phyloP scores from a whole-genome alignment of 495 filamentous ascomycete species.

The Echria macrotheca region DNA sequence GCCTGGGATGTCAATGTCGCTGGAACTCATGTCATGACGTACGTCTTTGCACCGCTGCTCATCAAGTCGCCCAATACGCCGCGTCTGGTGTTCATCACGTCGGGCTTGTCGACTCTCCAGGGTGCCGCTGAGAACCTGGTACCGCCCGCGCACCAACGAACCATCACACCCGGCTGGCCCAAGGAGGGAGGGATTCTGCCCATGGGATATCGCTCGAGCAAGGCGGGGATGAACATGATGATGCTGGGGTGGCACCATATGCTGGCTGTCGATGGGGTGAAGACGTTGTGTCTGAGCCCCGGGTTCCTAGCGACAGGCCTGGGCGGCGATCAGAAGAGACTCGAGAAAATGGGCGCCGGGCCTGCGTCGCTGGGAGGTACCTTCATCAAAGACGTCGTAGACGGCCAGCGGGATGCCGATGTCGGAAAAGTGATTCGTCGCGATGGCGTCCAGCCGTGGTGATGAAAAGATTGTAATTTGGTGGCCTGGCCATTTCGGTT shows the following conservation, averaged over 20 bases:
- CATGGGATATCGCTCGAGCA: conserved; percentile 45
- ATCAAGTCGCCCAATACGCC: conserved; percentile 39
- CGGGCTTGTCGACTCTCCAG: conserved; percentile 26
- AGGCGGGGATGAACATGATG: conserved; percentile 62
- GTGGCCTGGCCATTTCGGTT: too few species aligned
- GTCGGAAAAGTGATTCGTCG: conserved; percentile 37
- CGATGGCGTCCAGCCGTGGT: conserved; percentile 19
- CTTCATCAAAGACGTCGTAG: conserved; percentile 40
- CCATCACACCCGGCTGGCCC: conserved; percentile 34
- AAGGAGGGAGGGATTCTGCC: conserved; percentile 33
- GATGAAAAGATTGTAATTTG: too few species aligned
- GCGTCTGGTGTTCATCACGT: conserved; percentile 41
- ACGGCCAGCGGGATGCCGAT: conserved; percentile 46
- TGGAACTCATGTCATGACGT: conserved; percentile 44
- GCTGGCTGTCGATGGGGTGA: conserved; percentile 55
- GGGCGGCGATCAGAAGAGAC: conserved; percentile 13
- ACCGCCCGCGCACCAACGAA: conserved; percentile 14
- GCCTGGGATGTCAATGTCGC: conserved; percentile 46
- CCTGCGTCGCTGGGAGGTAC: conserved; percentile 40
- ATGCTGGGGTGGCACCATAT: conserved; percentile 53
- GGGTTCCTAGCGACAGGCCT: conserved; percentile 54
- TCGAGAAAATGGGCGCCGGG: conserved; percentile 27
- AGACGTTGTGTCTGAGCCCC: conserved; percentile 51
- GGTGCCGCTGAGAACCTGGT: conserved; percentile 19
- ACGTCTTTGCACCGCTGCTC: conserved; percentile 44